phyloP scores from a whole-genome alignment of 1,284 basidiomycete species.

The Erythrobasidium hasegawianum region DNA sequence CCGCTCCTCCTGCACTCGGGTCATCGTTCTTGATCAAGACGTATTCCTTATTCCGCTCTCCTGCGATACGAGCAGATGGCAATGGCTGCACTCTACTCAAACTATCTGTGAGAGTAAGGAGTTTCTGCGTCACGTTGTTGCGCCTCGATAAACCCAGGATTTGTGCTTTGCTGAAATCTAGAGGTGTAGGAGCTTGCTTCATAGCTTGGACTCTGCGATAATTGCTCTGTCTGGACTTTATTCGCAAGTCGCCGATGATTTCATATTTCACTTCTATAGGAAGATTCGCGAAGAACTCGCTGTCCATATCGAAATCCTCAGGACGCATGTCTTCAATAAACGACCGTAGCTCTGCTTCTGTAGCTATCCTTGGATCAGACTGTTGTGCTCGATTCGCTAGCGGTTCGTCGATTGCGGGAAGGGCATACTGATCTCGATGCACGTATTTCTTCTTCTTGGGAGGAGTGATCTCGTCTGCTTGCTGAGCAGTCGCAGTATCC shows the following conservation, averaged over 20 bases:
- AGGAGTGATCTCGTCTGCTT: neutral
- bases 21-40: slow-evolving; percentile 81
- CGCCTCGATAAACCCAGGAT: slow-evolving; percentile 84
- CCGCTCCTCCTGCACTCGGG: slow-evolving; percentile 63
- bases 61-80: slow-evolving; percentile 65
- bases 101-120: slow-evolving; percentile 86
- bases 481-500: neutral
- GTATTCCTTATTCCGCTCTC: slow-evolving; percentile 90
- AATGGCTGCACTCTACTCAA: slow-evolving; percentile 79
- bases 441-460: slow-evolving; percentile 48
- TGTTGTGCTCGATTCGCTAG: slow-evolving; percentile 48
- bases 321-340: slow-evolving; percentile 92
- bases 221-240: slow-evolving; percentile 90
- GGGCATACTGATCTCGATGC: slow-evolving; percentile 46
- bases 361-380: slow-evolving; percentile 85
- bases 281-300: slow-evolving; percentile 78
- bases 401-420: slow-evolving; percentile 43
- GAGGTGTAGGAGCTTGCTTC: slow-evolving; percentile 72
- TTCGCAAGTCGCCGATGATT: slow-evolving; percentile 85
- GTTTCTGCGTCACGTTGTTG: slow-evolving; percentile 87
- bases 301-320: slow-evolving; percentile 81
- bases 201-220: slow-evolving; percentile 87
- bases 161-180: slow-evolving; percentile 94
- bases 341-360: slow-evolving; percentile 79
- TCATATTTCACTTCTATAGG: slow-evolving; percentile 97